Conservation (phyloP, 805 yeast genomes). For the Metschnikowia continentalis region DNA sequence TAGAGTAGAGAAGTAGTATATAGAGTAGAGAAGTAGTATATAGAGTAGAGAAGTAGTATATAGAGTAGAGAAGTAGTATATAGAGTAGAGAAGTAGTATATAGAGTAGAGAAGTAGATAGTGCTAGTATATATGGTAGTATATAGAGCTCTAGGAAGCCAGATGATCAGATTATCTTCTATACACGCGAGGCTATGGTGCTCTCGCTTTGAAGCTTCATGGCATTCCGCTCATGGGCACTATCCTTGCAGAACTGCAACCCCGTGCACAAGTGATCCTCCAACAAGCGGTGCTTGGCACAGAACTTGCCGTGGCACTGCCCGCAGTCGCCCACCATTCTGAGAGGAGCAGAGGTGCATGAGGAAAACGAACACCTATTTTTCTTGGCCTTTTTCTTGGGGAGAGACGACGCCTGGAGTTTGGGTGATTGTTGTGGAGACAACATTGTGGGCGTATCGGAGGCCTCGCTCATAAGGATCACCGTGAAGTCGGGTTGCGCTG, state of each 20-base stretch:
- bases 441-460: constrained; percentile 20
- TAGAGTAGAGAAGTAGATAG: no score
- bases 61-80: no score
- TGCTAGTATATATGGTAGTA: no score
- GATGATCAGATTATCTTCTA: background rate
- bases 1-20: no score
- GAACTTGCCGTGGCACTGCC: constrained; percentile 77
- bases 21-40: no score
- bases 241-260: constrained; percentile 76
- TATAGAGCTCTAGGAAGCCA: no score
- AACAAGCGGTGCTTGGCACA: constrained; percentile 83
- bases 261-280: constrained; percentile 80
- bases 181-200: constrained; percentile 54
- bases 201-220: constrained; percentile 74
- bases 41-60: no score
- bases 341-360: constrained; percentile 63
- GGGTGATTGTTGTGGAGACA: constrained; percentile 19
- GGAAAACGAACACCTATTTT: constrained; percentile 48
- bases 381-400: constrained; percentile 32
- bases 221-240: constrained; percentile 82
- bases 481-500: constrained; percentile 15
- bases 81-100: no score
- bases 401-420: constrained; percentile 12
- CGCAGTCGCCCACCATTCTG: constrained; percentile 76
- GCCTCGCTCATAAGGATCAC: constrained; percentile 28